Percentiles rank a stretch among this genome's conserved stretches.
These are phyloP conservation scores for Cicer bijugum DNA, from an alignment of 306 rosid species.

Conservation along the genomic window DNA sequence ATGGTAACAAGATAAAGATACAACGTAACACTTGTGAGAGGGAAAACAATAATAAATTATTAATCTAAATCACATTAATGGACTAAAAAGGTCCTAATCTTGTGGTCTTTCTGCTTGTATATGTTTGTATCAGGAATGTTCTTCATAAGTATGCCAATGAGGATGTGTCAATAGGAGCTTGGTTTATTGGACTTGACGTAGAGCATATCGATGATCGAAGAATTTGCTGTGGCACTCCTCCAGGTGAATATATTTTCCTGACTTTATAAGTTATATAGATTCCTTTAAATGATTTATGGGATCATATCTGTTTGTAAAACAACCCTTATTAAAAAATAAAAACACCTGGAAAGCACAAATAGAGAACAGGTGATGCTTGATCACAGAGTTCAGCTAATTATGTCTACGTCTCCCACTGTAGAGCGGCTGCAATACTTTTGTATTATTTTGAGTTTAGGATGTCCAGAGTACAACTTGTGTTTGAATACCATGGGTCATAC, in stretches of 20 bases:
- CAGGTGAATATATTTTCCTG: constrained; percentile 59
- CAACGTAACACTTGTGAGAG: not conserved
- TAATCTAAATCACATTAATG: not conserved
- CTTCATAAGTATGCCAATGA: constrained; percentile 97
- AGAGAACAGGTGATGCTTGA: too few species aligned
- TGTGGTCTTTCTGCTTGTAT: constrained; percentile 17
- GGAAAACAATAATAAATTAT: constrained; percentile 11
- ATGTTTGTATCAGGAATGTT: constrained; percentile 69
- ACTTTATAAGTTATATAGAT: not conserved
- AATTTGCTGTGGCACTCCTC: constrained; percentile 96
- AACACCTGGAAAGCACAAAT: too few species aligned
- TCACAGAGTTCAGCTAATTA: too few species aligned
- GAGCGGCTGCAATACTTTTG: too few species aligned
- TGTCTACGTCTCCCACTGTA: too few species aligned
- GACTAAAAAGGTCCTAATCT: constrained; percentile 5
- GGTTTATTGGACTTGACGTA: constrained; percentile 95
- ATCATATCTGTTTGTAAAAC: not conserved
- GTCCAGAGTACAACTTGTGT: too few species aligned
- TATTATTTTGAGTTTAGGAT: too few species aligned
- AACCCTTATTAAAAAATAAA: too few species aligned
- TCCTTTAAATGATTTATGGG: constrained; percentile 16
- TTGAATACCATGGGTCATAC: too few species aligned
- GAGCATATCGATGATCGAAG: constrained; percentile 93
- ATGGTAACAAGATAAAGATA: too few species aligned
- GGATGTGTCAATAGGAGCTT: constrained; percentile 94